Evolutionary conservation across 176 grass and related monocot species (phyloP), one percentile per base, ranked within the genome.

Genomic region (Oryza australiensis): DNA sequence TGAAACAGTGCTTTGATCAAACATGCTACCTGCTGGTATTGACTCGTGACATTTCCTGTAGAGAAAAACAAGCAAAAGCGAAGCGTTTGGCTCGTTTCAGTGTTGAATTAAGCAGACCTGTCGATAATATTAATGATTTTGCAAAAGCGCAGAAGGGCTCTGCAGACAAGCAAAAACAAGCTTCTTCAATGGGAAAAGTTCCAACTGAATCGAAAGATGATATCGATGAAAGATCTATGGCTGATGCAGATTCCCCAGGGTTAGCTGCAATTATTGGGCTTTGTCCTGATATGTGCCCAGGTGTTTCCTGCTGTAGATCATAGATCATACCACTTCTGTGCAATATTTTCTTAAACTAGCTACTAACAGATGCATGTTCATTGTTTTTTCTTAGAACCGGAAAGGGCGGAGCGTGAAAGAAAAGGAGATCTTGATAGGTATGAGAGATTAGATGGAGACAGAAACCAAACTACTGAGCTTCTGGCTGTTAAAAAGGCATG

Each of bases 391-490:
- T 26, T 81, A 98, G 95, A 91, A 88, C 67, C 92, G 76, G 95
- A 98, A 81, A 94, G 92, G 82, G 85, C 80, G 5, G 95, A 98
- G 77, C 90, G 95, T 29, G 92, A 94, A 86, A 98, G 95, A 73
- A 98, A 98, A 86, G 95, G 95, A 69, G 95, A 98, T 90, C 95
- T 98, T 8, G 95, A 98, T 86, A 98, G 72, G 75, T 92, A 95
- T 22, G 95, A 98, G 72, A 80, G 95, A 70, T 78, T 93, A 68
- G 86, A 82, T 80, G 95, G 95, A 79, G 90, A 93, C 24, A 93
- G 90, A 91, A 98, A 98, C 86, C 86, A 90, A 89, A 98, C 95
- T 9, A 93, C 86, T 79, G 86, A 93, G 70, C 87, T 84, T 87
- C 88, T 98, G 41, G 90, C 92, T 81, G 92, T 98, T 65, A 98